Evolutionary conservation across 805 yeast species (phyloP), one percentile per base, ranked within the genome.

Genomic region (Citeromyces nyonsensis): DNA sequence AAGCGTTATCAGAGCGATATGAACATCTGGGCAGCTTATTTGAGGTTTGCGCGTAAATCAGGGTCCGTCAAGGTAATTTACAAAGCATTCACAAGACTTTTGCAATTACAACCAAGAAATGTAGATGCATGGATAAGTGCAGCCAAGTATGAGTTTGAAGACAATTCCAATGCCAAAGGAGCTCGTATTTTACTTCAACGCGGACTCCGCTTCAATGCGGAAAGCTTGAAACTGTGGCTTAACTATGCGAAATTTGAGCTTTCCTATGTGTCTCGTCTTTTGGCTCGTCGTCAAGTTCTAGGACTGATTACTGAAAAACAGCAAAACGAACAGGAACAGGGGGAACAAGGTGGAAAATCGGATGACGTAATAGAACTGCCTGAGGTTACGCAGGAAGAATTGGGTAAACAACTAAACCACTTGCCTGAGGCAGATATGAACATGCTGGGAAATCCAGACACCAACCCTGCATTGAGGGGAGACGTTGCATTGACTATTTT

Each of bases 81-180:
- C 48, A 73, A 73, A 40, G 73, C 83, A 6, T 83, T 85, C 51
- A 75, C 86, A 5, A 69, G 72, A 36, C 61, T 88, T 42, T 61
- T 91, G 43, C 83, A 77, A 52, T 57, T 85, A 40, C 97, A 91
- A 49, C 97, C 98, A n/a, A 68, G 80, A 28, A 81, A 86, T 47
- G 69, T 84, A 2, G 80, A 77, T 43, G 80, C 88, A 11, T 91
- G 98, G 98, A 70, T 91, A 28, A 70, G 83, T 45, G 96, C 95
- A 15, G 95, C 96, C 22, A 82, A 82, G 48, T 84, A 83, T 54
- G 97, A 91, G 56, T 77, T 82, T 45, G 95, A 88, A 43, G 69
- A 69, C 20, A 84, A 91, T 52, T 81, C 88, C 27, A 80, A 85
- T 44, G 82, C 94, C 29, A 74, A 78, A 47, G 86, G 94, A 30